Percentiles rank a stretch among this genome's conserved stretches.
Evolutionary conservation across 257 asterid genomes (phyloP).

Genomic region (Linderniella brevidens): DNA sequence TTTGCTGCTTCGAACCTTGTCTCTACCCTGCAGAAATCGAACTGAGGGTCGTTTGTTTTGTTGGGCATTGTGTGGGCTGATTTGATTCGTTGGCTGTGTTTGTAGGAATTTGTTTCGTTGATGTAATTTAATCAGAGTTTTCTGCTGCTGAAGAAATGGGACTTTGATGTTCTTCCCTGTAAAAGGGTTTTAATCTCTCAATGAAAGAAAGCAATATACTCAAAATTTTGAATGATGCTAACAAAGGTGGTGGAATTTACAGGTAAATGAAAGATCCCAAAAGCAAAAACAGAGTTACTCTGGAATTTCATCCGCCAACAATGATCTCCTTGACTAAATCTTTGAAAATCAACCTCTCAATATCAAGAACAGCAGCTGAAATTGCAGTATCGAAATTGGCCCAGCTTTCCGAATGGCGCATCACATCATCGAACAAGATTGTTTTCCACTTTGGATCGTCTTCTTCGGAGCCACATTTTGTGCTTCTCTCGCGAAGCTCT

Average conservation of each 20-base stretch:
- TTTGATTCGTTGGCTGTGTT: too few species aligned
- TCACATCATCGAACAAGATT: conserved; percentile 31
- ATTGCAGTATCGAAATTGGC: conserved; percentile 19
- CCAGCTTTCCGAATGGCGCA: conserved; percentile 33
- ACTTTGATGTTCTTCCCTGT: too few species aligned
- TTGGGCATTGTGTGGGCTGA: not conserved
- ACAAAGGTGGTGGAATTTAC: too few species aligned
- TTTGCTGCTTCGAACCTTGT: conserved; percentile 84
- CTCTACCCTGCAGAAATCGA: conserved; percentile 61
- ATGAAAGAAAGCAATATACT: too few species aligned
- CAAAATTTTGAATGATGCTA: too few species aligned
- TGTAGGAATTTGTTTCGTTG: too few species aligned
- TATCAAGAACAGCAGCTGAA: conserved; percentile 36
- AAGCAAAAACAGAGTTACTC: too few species aligned
- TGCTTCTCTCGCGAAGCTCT: conserved; percentile 20
- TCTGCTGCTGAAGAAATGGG: too few species aligned
- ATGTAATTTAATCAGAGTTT: too few species aligned
- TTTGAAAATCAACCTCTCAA: conserved; percentile 50
- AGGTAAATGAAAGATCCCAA: too few species aligned
- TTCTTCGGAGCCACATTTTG: conserved; percentile 21
- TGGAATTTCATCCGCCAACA: conserved; percentile 11
- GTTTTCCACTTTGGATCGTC: conserved; percentile 34
- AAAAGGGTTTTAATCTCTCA: too few species aligned
- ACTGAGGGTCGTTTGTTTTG: conserved; percentile 5
- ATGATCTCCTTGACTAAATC: conserved; percentile 52